Conservation (phyloP, 225 moss, liverwort and hornwort genomes). For the Pseudoscleropodium purum region DNA sequence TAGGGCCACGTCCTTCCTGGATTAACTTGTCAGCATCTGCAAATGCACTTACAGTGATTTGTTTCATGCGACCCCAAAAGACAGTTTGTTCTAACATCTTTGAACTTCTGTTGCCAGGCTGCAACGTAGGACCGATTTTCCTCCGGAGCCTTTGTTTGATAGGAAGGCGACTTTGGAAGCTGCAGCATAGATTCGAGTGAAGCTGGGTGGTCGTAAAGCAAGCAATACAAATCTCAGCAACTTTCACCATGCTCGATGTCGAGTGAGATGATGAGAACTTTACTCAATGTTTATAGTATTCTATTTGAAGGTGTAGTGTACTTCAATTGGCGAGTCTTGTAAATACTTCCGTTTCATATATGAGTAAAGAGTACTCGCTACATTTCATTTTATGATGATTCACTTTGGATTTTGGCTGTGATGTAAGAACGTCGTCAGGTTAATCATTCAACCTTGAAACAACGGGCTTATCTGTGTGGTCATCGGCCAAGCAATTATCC, state of each 20-base stretch:
- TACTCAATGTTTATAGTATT: not conserved
- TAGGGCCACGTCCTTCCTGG: not conserved
- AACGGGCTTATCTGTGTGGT: not conserved
- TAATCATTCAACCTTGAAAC: too few species aligned
- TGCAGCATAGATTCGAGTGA: not conserved
- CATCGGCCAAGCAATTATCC: not conserved
- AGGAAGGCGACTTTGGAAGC: not conserved
- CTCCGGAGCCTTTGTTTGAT: constrained; percentile 54
- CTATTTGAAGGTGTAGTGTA: not conserved
- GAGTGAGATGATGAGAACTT: not conserved
- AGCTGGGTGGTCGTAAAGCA: not conserved
- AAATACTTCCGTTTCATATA: not conserved
- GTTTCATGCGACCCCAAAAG: not conserved
- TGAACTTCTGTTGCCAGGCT: constrained; percentile 50
- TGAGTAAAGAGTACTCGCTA: not conserved
- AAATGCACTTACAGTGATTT: not conserved
- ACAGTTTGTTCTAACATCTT: not conserved
- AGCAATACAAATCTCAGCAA: not conserved
- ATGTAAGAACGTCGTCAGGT: not conserved
- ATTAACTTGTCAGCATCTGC: not conserved
- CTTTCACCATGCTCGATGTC: not conserved
- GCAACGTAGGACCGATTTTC: constrained; percentile 59
- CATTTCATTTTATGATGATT: not conserved
- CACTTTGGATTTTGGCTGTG: not conserved
- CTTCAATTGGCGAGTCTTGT: not conserved